These are phyloP conservation scores for Trichoderma pleuroti DNA, from an alignment of 2,329 filamentous ascomycete genomes.

Conservation along the genomic window DNA sequence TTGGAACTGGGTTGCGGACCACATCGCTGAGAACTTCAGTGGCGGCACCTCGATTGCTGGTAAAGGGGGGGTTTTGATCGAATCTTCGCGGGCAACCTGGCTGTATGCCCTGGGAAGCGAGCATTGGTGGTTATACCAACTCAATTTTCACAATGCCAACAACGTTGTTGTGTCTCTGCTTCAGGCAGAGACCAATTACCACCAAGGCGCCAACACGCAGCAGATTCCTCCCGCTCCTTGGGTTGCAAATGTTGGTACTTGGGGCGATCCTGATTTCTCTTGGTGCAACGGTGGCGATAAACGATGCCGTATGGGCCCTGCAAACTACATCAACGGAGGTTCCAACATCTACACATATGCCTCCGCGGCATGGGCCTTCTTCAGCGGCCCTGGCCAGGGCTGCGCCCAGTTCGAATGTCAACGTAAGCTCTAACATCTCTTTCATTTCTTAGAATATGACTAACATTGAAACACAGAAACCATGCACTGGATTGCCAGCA, in stretches of 20 bases:
- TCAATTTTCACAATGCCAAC: slow-evolving; percentile 47
- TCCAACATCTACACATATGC: slow-evolving; percentile 40
- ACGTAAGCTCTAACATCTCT: slow-evolving; percentile 23
- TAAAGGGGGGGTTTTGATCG: slow-evolving; percentile 47
- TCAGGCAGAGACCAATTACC: slow-evolving; percentile 51
- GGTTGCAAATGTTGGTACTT: slow-evolving; percentile 33
- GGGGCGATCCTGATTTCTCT: slow-evolving; percentile 43
- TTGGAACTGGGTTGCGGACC: slow-evolving; percentile 46
- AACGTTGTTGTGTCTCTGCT: slow-evolving; percentile 50
- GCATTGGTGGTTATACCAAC: slow-evolving; percentile 57
- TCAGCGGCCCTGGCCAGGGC: slow-evolving; percentile 37
- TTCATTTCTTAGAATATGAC: neutral
- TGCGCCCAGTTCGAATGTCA: slow-evolving; percentile 36
- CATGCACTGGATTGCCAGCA: slow-evolving; percentile 40
- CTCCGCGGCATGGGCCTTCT: slow-evolving; percentile 44
- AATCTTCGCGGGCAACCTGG: slow-evolving; percentile 50
- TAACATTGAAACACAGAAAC: slow-evolving; percentile 20
- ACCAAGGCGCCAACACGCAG: slow-evolving; percentile 33
- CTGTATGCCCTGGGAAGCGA: slow-evolving; percentile 46
- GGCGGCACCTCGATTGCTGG: slow-evolving; percentile 45
- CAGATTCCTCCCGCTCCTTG: slow-evolving; percentile 38
- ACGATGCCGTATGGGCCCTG: slow-evolving; percentile 42
- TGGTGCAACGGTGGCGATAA: slow-evolving; percentile 37
- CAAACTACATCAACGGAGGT: slow-evolving; percentile 42
- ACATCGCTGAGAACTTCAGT: slow-evolving; percentile 46